Evolutionary conservation across 1,139 yeast genomes (phyloP), one percentile per base, ranked within the genome.

Genomic region (Zygosaccharomyces sapae): DNA sequence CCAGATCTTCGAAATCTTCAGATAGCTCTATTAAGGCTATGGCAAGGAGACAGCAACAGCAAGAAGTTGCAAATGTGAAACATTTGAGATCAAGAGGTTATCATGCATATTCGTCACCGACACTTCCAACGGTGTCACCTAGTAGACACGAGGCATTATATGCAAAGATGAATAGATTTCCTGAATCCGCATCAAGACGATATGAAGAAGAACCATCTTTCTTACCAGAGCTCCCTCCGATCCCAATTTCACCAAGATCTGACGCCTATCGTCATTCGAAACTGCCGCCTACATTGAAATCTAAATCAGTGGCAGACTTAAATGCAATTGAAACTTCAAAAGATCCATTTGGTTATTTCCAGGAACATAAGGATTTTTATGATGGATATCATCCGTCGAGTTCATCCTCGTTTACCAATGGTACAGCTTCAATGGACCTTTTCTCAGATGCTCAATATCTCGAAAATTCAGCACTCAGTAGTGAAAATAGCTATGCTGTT

Each of bases 401-500:
- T 38, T 49, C 45, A 27, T 50, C 52, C 6, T 52, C 50, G 13
- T 33, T 52, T 19, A 48, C 50, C 16, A 49, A 41, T 4, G 50
- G 40, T 24, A 47, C 54, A 5, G 41, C 34, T 10, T 49, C 53
- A 1, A 46, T 57, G 22, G 58, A 49, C n/a, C 44, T 57, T 1
- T 61, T 59, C 46, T 59, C 64, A n/a, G 55, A 56, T 41, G 59
- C 67, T 10, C 61, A 49, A 41, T 64, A 61, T 42, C 33, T 62
- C 45, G 62, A 61, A 19, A 54, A 55, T n/a, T 63, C 67, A 9
- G 33, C 57, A 5, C 51, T 62, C 2, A 62, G 61, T 41, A 63
- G 67, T 44, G 68, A 64, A 35, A 63, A 66, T 31, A 67, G 72
- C 44, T 67, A 68, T 34, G 70, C 76, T 4, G 61, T 71, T 9